Evolutionary conservation across 202 grass and related monocot species (phyloP).

Genomic region (Panicum virgatum): DNA sequence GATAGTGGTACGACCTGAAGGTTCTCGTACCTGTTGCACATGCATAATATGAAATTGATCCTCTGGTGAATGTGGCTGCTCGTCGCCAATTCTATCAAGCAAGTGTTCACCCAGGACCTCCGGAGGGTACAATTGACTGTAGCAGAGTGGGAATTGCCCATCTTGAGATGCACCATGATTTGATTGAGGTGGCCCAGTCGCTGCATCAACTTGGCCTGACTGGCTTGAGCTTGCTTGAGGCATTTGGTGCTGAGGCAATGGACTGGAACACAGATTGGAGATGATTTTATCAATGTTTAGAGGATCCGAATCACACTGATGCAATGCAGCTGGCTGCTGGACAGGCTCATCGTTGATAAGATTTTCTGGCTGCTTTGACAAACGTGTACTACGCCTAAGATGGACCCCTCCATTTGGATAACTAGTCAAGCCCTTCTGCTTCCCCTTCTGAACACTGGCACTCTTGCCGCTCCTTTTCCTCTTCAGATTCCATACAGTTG

Average conservation of each 20-base stretch:
- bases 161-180: constrained; percentile 22
- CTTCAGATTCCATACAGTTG: constrained; percentile 29
- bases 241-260: constrained; percentile 16
- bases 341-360: constrained; percentile 31
- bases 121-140: constrained; percentile 32
- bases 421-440: constrained; percentile 25
- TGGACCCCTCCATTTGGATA: constrained; percentile 36
- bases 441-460: constrained; percentile 28
- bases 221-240: constrained; percentile 31
- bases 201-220: not conserved
- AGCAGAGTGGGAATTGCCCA: not conserved
- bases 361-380: constrained; percentile 34
- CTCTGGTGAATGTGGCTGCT: constrained; percentile 32
- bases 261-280: constrained; percentile 30
- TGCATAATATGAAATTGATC: constrained; percentile 1
- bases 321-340: constrained; percentile 32
- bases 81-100: constrained; percentile 24
- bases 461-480: constrained; percentile 24
- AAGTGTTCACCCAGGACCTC: not conserved
- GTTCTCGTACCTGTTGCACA: constrained; percentile 14
- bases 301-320: constrained; percentile 30
- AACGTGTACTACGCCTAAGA: constrained; percentile 50
- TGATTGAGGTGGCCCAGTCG: constrained; percentile 7
- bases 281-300: constrained; percentile 36
- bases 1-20: not conserved